Evolutionary conservation across 2,329 filamentous ascomycete genomes (phyloP), one percentile per base, ranked within the genome.

Genomic region (Aureobasidium sp.): DNA sequence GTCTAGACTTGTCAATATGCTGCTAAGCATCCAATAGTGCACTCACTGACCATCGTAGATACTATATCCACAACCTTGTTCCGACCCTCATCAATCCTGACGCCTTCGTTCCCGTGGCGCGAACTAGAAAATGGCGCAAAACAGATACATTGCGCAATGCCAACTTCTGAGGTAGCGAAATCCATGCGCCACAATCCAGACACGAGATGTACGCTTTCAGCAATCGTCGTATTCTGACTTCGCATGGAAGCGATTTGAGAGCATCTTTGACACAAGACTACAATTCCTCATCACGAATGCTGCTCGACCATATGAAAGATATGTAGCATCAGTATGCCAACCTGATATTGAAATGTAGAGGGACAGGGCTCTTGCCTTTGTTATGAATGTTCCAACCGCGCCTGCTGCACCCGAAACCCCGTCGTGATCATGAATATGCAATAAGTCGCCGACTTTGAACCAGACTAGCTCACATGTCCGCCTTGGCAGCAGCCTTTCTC

Each of bases 401-500:
- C 31, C 8, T 48, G 45, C 45, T 15, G 15, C 31, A 34, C 27
- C 47, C 29, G 12, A 27, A 9, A 51, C 29, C 22, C 47, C 29
- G 5, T 51, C n/a, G 27, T 51, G 12, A 51, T 36, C 47, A 51
- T 51, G 5, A 51, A 22, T 34, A 36, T 36, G 9, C 29, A 51
- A 51, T 6, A 6, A 51, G 4, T 7, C 7, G 14, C 15, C 27
- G 44, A 15, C 20, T 3, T 20, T 5, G 15, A 22, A 8, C 5
- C 11, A n/a, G 12, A 9, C 1, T 37, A 51, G 20, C 49, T 52
- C 45, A 52, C 31, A 25, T 25, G 9, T 52, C 57, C 44, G 53
- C 44, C 27, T 51, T 72, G 72, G 27, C 73, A 67, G 64, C 31
- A 66, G 70, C 62, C 69, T 71, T 71, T 65, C 68, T 69, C 65